A percentile compares a stretch with the other conserved stretches of the same genome.
phyloP scores from a whole-genome alignment of 805 yeast species.

The Cyberlindnera japonica region DNA sequence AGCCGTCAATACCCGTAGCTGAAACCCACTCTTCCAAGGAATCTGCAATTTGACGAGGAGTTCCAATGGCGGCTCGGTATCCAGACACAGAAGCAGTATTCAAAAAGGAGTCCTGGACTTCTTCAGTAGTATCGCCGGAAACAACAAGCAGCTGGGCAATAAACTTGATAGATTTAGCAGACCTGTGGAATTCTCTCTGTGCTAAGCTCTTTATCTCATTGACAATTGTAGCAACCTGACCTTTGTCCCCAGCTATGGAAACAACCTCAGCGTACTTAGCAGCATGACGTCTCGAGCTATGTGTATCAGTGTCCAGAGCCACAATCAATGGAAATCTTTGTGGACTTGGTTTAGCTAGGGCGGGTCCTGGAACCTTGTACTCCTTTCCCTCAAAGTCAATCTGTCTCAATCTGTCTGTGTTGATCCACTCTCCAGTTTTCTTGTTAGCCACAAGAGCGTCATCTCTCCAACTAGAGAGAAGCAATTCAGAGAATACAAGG shows the following conservation, averaged over 20 bases:
- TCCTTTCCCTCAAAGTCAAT: slow-evolving; percentile 38
- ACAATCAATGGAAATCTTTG: slow-evolving; percentile 41
- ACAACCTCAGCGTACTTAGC: slow-evolving; percentile 41
- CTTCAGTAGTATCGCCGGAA: not conserved
- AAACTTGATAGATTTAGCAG: slow-evolving; percentile 33
- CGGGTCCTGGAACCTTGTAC: slow-evolving; percentile 31
- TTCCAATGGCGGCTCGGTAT: not conserved
- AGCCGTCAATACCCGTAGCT: slow-evolving; percentile 40
- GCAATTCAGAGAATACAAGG: slow-evolving; percentile 34
- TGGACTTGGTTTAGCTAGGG: slow-evolving; percentile 38
- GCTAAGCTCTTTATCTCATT: slow-evolving; percentile 32
- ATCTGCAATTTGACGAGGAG: not conserved
- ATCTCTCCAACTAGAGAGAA: slow-evolving; percentile 38
- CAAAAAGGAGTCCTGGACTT: not conserved
- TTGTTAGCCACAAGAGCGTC: slow-evolving; percentile 26
- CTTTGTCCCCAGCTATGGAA: slow-evolving; percentile 32
- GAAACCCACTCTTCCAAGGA: slow-evolving; percentile 37
- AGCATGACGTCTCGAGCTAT: slow-evolving; percentile 36
- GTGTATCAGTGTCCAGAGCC: slow-evolving; percentile 39
- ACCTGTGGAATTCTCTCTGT: slow-evolving; percentile 29
- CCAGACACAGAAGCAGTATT: not conserved
- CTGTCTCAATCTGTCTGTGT: slow-evolving; percentile 33
- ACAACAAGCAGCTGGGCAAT: slow-evolving; percentile 33
- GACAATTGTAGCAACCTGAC: slow-evolving; percentile 18
- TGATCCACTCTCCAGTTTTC: slow-evolving; percentile 30